Base-by-base conservation (phyloP, 768 basidiomycete genomes). In the Scleroderma citrinum region DNA sequence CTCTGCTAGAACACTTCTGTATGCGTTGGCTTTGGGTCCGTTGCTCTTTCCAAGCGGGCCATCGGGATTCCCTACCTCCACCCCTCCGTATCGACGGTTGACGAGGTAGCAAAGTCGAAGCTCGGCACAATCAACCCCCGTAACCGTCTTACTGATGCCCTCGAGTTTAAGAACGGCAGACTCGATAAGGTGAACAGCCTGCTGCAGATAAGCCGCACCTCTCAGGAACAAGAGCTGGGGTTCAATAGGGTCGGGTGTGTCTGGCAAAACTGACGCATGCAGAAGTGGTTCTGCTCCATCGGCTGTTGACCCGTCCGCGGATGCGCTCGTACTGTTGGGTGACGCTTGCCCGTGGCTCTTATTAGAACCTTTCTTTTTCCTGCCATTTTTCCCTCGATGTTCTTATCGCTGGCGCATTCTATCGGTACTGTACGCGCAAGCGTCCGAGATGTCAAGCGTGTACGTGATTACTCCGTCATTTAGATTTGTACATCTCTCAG, bases 231-330 rank as follows among this genome's bases (percentile, higher is more conserved):
- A 68, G 20, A 88, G 70, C 59, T 93, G 92, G 0, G 82, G 83
- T 60, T 94, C 92, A 48, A 93, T 81, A 32, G 92, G 88, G 49
- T 92, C 87, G 0, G 92, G 91, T 11, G 88, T 85, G 54, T 85
- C 82, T 5, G 86, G 83, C 3, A 81, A 75, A 29, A 81, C 76
- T 6, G 87, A 89, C 4, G 85, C 82, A 60, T 89, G 88, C n/a
- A 83, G 63, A 34, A 74, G 62, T 16, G 75, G 64, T 0, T 71
- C 69, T 44, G 80, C 83, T 12, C 72, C 75, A 46, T 81, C 80
- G 12, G 66, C 55, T 8, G 60, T 65, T 44, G 71, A 65, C 1
- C 56, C 59, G 29, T 80, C 80, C 2, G 57, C 56, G 24, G 71
- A 56, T 0, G 70, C 70, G 52, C 80, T 77, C 0, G 83, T 87